Conservation (phyloP, 2,329 filamentous ascomycete species). For the Colletotrichum sp. region DNA sequence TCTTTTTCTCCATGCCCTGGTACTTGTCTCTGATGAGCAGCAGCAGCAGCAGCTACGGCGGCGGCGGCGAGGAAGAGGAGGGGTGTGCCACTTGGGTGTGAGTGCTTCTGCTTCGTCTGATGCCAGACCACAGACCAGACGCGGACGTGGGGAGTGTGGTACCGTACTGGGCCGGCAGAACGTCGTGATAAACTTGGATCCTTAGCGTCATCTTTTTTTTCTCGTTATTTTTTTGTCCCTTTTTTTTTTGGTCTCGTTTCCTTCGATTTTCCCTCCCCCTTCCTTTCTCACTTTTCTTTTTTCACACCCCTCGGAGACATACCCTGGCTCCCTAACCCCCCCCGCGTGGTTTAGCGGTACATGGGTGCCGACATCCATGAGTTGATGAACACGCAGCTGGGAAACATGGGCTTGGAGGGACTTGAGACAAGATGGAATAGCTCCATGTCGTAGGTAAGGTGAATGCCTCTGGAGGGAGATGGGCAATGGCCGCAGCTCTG, state of each 20-base stretch:
- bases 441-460: slow-evolving; percentile 8
- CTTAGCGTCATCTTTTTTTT: slow-evolving; percentile 14
- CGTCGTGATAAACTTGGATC: slow-evolving; percentile 21
- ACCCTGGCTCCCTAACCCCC: slow-evolving; percentile 6
- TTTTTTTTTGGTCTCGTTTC: background rate
- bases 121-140: slow-evolving; percentile 16
- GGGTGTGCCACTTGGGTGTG: slow-evolving; percentile 24
- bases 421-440: slow-evolving; percentile 16
- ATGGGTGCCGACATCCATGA: slow-evolving; percentile 14
- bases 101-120: slow-evolving; percentile 21
- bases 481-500: slow-evolving; percentile 5
- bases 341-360: slow-evolving; percentile 16
- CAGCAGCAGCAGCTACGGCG: background rate
- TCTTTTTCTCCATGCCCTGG: slow-evolving; percentile 23
- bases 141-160: slow-evolving; percentile 18
- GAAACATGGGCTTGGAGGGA: slow-evolving; percentile 8
- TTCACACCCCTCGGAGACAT: background rate
- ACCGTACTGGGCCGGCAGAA: slow-evolving; percentile 10
- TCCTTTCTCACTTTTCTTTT: background rate
- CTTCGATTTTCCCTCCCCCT: background rate
- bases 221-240: background rate
- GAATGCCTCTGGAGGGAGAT: slow-evolving; percentile 16
- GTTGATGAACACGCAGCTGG: slow-evolving; percentile 15
- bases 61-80: slow-evolving; percentile 15
- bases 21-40: slow-evolving; percentile 24